Evolutionary conservation across 1,139 yeast species (phyloP), one percentile per base, ranked within the genome.

Genomic region (Arxiozyma slooffiae): DNA sequence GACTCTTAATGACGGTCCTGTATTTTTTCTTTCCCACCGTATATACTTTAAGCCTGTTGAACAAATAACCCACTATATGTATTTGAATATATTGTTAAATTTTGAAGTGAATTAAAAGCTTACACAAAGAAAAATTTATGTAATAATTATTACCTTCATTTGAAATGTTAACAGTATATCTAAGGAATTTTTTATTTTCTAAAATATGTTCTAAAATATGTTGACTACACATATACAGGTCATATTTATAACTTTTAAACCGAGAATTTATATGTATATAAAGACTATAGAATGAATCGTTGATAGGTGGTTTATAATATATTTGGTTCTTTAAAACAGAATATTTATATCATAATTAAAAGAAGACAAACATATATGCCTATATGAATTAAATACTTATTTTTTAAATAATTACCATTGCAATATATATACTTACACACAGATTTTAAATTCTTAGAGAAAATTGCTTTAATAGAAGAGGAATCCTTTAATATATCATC

Each of bases 71-170:
- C n/a, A 30, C 30, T 42, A n/a, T 38, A 42, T 21, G 68, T 69
- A 57, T 78, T 79, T 54, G 89, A 70, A 60, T 87, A 89, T 17
- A 70, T 73, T 36, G 82, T 80, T 48, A 89, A 66, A 0, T 75
- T 74, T 0, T 89, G 83, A 34, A 86, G 67, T 0, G 95, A 71
- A 17, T 88, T 81, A 54, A 90, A 76, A 0, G 96, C 94, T 66
- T 90, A 97, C 22, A 92, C 22, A 92, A 64, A 1, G 90, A 82
- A n/a, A 95, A 80, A 62, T 92, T 90, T 54, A 96, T 96, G 69
- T 87, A 90, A 67, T 97, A 90, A 64, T 89, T 96, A 60, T 87
- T 87, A 53, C 92, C 78, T 56, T 82, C 74, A 66, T 90, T 92
- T 57, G 82, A 74, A 46, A 90, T 71, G 2, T 97, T 97, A 0